Evolutionary conservation across 78 protist species (phyloP), one percentile per base, ranked within the genome.

Genomic region (Andalucia godoyi): DNA sequence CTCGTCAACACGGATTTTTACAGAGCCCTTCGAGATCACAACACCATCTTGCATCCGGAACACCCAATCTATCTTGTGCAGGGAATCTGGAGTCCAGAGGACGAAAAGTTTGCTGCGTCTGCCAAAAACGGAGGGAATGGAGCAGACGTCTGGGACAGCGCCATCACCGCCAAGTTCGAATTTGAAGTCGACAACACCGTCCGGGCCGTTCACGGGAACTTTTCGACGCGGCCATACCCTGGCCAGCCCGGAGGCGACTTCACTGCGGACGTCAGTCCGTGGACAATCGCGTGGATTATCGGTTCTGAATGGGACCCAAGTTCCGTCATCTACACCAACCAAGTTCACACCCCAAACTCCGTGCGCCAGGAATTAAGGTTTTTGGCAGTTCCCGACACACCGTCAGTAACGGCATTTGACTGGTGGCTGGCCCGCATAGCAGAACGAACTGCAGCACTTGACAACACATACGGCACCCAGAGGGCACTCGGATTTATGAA

Each of bases 381-480:
- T n/a, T n/a, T n/a, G n/a, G n/a, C n/a, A n/a, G 60, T 30, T 12
- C 17, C n/a, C 45, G 32, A 41, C 39, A 6, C 39, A 4, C 41
- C 38, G 32, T 37, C 36, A 58, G 58, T 9, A 9, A 53, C 13
- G 58, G 58, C 70, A 33, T 64, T 64, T 29, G 70, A 64, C 33
- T 32, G 4, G 37, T 64, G 70, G 70, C 42, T 64, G 8, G 58
- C 42, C 51, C 4, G 21, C 30, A 64, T 64, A 55, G 40, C 47
- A 2, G 70, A 64, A 29, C 13, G 29, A 9, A n/a, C 36, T 18
- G 2, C 18, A 25, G 29, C 1, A 18, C 4, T 45, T 29, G 13
- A 38, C 40, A 5, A 1, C 18, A 5, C 25, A 25, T 15, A 23
- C 40, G 33, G 33, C 5, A 30, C 30, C 38, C 58, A 30, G 30